These are phyloP conservation scores for Teratosphaeria destructans DNA, from an alignment of 2,329 filamentous ascomycete species.

Conservation along the genomic window DNA sequence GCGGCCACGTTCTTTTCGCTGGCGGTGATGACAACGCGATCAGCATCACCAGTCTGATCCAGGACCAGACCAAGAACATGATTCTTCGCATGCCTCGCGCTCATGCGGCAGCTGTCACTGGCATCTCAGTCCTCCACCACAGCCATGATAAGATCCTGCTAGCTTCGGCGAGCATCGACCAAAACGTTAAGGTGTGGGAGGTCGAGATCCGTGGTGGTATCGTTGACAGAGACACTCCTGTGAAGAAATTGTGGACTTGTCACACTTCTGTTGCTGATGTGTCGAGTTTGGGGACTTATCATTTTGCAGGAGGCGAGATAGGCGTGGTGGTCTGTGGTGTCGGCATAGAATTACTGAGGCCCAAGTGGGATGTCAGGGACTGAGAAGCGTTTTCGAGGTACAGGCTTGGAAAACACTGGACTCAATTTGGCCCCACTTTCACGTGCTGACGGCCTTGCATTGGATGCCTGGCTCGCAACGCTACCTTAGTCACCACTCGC, in stretches of 20 bases:
- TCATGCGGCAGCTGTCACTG: constrained; percentile 63
- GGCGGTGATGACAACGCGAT: constrained; percentile 86
- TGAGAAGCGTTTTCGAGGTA: background rate
- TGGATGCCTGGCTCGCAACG: background rate
- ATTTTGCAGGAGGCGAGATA: constrained; percentile 5
- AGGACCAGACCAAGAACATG: constrained; percentile 1
- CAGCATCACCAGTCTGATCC: constrained; percentile 41
- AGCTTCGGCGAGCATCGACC: constrained; percentile 34
- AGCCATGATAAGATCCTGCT: constrained; percentile 7
- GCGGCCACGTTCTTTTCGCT: constrained; percentile 50
- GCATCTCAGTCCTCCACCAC: constrained; percentile 32
- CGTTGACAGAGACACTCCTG: constrained; percentile 15
- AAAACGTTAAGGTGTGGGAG: constrained; percentile 39
- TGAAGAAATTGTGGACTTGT: constrained; percentile 23
- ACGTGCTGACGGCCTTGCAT: background rate
- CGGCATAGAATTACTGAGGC: constrained; percentile 32
- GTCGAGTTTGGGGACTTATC: constrained; percentile 37
- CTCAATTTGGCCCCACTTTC: background rate
- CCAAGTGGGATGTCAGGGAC: background rate
- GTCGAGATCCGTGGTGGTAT: constrained; percentile 21
- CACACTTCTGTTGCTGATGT: constrained; percentile 47
- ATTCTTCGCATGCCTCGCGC: constrained; percentile 44
- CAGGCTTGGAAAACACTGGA: background rate
- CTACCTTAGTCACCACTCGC: background rate
- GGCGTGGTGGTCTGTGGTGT: constrained; percentile 38